Evolutionary conservation across 2,329 filamentous ascomycete species (phyloP).

Genomic region (Cercospora sp.): DNA sequence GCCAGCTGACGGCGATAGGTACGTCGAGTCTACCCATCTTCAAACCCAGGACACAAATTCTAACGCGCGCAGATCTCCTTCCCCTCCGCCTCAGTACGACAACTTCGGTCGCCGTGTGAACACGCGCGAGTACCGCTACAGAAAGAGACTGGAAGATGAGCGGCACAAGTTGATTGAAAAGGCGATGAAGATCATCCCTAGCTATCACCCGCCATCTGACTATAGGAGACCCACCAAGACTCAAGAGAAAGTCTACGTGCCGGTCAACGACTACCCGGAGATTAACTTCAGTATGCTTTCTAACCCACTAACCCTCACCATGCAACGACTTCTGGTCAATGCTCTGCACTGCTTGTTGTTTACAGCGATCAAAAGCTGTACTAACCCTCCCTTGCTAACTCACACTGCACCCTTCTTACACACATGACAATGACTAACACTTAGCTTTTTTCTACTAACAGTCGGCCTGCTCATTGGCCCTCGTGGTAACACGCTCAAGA

Average conservation of each 20-base stretch:
- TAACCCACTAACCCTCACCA: constrained; percentile 73
- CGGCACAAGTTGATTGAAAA: constrained; percentile 98
- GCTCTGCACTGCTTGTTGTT: constrained; percentile 30
- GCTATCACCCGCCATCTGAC: constrained; percentile 97
- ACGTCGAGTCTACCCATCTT: constrained; percentile 42
- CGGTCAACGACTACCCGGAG: constrained; percentile 99
- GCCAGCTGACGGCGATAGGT: constrained; percentile 94
- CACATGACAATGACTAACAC: constrained; percentile 61
- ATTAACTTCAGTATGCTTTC: constrained; percentile 99
- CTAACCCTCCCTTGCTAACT: constrained; percentile 37
- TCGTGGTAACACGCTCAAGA: constrained; percentile 99
- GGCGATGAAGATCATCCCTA: constrained; percentile 99
- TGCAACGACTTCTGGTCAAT: constrained; percentile 21
- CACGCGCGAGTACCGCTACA: constrained; percentile 96
- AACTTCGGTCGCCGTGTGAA: constrained; percentile 99
- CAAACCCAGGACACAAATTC: neutral
- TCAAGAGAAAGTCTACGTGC: constrained; percentile 99
- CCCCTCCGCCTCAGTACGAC: constrained; percentile 94
- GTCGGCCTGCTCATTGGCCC: constrained; percentile 99
- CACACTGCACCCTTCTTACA: constrained; percentile 23
- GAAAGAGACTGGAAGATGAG: constrained; percentile 96
- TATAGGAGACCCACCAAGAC: constrained; percentile 99
- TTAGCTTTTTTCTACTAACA: constrained; percentile 81
- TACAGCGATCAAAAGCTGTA: constrained; percentile 39
- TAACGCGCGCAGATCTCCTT: constrained; percentile 71